These are phyloP conservation scores for Smallanthus sonchifolius DNA, from an alignment of 129 eudicot species.

Conservation along the genomic window DNA sequence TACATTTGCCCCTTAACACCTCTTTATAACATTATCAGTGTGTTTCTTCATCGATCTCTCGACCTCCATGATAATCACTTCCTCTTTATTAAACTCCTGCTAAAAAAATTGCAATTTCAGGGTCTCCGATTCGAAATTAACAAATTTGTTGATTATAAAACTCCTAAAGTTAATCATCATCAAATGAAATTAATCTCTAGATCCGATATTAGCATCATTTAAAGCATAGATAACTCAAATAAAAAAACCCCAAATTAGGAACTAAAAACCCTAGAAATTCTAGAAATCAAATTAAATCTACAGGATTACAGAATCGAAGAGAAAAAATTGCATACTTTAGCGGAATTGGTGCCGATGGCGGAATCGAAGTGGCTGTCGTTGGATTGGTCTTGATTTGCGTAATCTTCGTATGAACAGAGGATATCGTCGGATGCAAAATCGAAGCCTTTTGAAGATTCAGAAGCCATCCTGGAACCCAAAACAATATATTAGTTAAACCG, in stretches of 20 bases:
- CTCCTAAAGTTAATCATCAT: neutral
- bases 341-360: constrained; percentile 36
- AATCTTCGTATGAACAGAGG: constrained; percentile 85
- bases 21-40: constrained; percentile 77
- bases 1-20: too few species aligned
- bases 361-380: constrained; percentile 65
- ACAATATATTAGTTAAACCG: too few species aligned
- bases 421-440: constrained; percentile 90
- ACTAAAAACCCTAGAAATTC: neutral
- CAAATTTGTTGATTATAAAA: neutral
- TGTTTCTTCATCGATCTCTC: constrained; percentile 81
- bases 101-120: neutral
- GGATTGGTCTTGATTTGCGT: constrained; percentile 48
- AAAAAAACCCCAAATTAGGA: neutral
- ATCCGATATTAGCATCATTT: neutral
- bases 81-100: constrained; percentile 91
- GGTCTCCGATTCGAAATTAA: neutral
- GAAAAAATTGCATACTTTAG: constrained; percentile 44
- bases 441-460: constrained; percentile 76
- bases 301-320: neutral
- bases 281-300: neutral
- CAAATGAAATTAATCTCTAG: neutral
- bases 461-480: too few species aligned
- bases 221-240: too few species aligned
- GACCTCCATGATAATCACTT: constrained; percentile 52